These are phyloP conservation scores for Middelhovenomyces tepae DNA, from an alignment of 805 yeast genomes.

Conservation along the genomic window DNA sequence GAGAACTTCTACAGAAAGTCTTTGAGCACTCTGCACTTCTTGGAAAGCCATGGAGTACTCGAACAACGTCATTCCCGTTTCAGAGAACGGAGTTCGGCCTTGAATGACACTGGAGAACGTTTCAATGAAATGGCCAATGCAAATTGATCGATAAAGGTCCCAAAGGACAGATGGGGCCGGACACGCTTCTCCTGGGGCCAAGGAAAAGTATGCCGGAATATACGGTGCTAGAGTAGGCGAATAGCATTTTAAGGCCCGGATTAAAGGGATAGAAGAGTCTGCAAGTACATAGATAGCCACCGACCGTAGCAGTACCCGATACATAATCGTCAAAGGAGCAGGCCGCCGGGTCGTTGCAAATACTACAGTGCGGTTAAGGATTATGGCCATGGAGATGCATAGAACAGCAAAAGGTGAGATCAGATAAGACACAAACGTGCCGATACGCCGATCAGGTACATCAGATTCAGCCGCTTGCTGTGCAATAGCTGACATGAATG, in stretches of 20 bases:
- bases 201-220: constrained; percentile 11
- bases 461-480: constrained; percentile 9
- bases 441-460: constrained; percentile 10
- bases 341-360: constrained; percentile 47
- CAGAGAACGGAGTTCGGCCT: constrained; percentile 50
- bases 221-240: constrained; percentile 13
- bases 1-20: constrained; percentile 47
- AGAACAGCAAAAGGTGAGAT: constrained; percentile 25
- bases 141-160: constrained; percentile 48
- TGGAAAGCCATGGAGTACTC: constrained; percentile 72
- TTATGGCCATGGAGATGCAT: constrained; percentile 50
- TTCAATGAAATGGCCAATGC: constrained; percentile 57
- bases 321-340: constrained; percentile 27
- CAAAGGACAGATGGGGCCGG: constrained; percentile 49
- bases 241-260: constrained; percentile 25
- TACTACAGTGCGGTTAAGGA: constrained; percentile 48
- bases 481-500: constrained; percentile 8
- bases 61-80: constrained; percentile 62
- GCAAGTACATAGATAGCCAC: constrained; percentile 30
- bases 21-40: constrained; percentile 46
- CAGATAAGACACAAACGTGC: constrained; percentile 14
- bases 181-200: constrained; percentile 15
- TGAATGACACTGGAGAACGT: constrained; percentile 51
- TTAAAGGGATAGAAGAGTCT: constrained; percentile 31
- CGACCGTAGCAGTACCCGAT: constrained; percentile 31